Evolutionary conservation across 2,329 filamentous ascomycete genomes (phyloP).

Genomic region (Sclerotinia spermophila): DNA sequence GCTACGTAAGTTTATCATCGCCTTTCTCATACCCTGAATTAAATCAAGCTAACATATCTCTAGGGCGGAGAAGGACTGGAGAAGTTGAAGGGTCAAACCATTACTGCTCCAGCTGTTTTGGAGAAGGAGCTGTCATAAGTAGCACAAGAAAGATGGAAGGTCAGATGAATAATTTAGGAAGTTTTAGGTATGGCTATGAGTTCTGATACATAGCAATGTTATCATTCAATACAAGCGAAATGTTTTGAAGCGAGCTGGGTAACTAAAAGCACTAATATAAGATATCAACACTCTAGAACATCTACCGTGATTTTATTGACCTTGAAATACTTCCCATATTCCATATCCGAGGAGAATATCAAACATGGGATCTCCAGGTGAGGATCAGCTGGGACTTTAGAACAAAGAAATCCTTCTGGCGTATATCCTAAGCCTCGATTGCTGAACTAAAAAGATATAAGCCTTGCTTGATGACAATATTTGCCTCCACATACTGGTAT

Average conservation of each 20-base stretch:
- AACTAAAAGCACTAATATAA: background rate
- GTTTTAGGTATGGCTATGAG: background rate
- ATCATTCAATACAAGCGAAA: background rate
- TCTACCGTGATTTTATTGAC: background rate
- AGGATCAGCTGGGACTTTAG: background rate
- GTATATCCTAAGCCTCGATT: background rate
- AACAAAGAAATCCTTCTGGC: slow-evolving; percentile 4
- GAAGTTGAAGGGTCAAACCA: slow-evolving; percentile 49
- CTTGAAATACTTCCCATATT: background rate
- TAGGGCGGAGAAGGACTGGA: slow-evolving; percentile 63
- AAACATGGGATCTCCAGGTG: background rate
- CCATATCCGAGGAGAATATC: background rate
- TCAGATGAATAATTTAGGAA: background rate
- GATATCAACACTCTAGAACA: background rate
- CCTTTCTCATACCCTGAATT: background rate
- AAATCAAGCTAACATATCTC: slow-evolving; percentile 48
- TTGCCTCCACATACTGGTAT: background rate
- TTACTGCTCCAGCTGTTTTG: slow-evolving; percentile 51
- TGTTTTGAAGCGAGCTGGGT: background rate
- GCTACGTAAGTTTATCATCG: slow-evolving; percentile 70
- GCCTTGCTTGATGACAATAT: slow-evolving; percentile 5
- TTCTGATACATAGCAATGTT: slow-evolving; percentile 9
- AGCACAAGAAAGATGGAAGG: background rate
- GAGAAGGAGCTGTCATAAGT: slow-evolving; percentile 41
- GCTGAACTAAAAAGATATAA: background rate